A percentile compares a stretch with the other conserved stretches of the same genome.
Evolutionary conservation across 164 flowering plant species (phyloP).

Genomic region (Vitis cinerea): DNA sequence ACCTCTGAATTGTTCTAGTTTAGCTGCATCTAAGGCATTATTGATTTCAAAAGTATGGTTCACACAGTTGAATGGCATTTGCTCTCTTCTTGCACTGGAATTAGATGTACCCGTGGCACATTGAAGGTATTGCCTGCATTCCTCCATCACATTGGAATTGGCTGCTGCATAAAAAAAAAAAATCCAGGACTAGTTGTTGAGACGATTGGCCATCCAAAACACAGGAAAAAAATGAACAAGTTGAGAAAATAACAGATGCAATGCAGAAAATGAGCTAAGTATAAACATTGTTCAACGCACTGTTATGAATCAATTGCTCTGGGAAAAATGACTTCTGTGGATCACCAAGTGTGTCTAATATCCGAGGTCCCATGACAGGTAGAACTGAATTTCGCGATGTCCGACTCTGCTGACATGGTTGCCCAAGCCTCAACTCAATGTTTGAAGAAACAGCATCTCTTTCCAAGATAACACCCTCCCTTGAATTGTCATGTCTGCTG

Average conservation of each 20-base stretch:
- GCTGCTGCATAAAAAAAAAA: constrained; percentile 30
- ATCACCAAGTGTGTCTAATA: constrained; percentile 14
- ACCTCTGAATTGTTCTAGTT: constrained; percentile 17
- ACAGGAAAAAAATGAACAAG: not conserved
- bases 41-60: constrained; percentile 14
- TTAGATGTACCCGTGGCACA: constrained; percentile 19
- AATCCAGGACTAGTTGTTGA: constrained; percentile 8
- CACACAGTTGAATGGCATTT: constrained; percentile 16
- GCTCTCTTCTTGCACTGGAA: constrained; percentile 17
- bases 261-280: not conserved
- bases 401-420: constrained; percentile 49
- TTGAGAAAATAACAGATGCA: not conserved
- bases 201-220: constrained; percentile 7
- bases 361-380: constrained; percentile 21
- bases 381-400: constrained; percentile 22
- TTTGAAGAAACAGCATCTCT: constrained; percentile 40
- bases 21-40: constrained; percentile 15
- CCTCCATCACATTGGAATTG: constrained; percentile 22
- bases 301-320: constrained; percentile 28
- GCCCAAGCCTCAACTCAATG: constrained; percentile 72
- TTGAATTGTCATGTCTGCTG: constrained; percentile 14
- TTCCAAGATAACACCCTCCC: constrained; percentile 22
- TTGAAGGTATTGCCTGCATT: constrained; percentile 22
- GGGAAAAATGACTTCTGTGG: constrained; percentile 21
- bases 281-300: constrained; percentile 27